Base-by-base conservation (phyloP, 345 rosid genomes). In the Lumnitzera littorea region DNA sequence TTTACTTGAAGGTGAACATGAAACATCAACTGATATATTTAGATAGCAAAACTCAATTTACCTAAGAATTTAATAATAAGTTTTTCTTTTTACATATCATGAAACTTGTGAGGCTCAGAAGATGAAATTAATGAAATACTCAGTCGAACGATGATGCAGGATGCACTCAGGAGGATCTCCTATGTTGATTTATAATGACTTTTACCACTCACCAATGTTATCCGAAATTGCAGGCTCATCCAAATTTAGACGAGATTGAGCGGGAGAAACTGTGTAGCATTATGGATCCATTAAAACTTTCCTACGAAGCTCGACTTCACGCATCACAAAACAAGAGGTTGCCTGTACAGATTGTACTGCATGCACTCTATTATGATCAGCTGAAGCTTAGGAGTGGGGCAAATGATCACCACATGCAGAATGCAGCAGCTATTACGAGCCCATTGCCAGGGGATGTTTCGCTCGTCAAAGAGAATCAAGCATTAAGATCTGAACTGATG, bases 311-410 rank as follows among this genome's bases (percentile, higher is more conserved):
- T 25, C 80, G 97, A 61, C 72, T 84, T 15, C 98, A 92, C 50
- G 97, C 98, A 36, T 89, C 98, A 24, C 83, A 89, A 68, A 92
- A 92, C 90, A 92, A 89, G 73, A 71, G 98, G 12, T 56, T 92
- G 49, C 98, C 98, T 0, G 95, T 86, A 5, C 89, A 85, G 58
- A 77, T 85, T 7, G 91, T 89, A 23, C 70, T 89, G 24, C 95
- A 87, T 48, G 84, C 95, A 0, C 78, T 92, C 56, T 89, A 87
- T 75, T 84, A 85, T 27, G 97, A 92, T 60, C 90, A 87, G 74
- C 83, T 89, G 53, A 89, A 84, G 81, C 72, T 89, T 10, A 77
- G 96, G 66, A 88, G 98, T 13, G 90, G 88, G 1, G 57, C 50
- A 2, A 82, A 72, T 0, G 69, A 62, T 10, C 36, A 59, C 0